Base-by-base conservation (phyloP, 805 yeast genomes). In the Wickerhamiella domercqiae region DNA sequence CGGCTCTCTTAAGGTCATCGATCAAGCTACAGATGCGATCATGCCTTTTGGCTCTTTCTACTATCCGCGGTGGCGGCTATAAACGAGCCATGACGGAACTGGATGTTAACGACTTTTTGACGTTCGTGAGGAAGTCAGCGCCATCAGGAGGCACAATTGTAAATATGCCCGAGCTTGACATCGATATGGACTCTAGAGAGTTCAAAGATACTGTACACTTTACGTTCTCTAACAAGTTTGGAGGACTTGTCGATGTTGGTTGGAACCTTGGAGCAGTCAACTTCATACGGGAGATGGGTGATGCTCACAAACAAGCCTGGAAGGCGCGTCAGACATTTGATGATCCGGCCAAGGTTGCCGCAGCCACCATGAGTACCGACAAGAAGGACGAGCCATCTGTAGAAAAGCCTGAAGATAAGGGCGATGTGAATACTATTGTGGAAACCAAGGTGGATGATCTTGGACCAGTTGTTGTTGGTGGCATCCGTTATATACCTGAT, bases 241-340 rank as follows among this genome's bases (percentile, higher is more conserved):
- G 82, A 6, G 96, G 94, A 20, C 73, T 82, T 13, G 90, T 90
- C 29, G 93, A 83, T 42, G 75, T 90, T 1, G 70, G 82, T 35
- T 90, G 98, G 98, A 90, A 90, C 53, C 60, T 90, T 21, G 96
- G 97, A 0, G 77, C 94, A 0, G 75, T 90, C 15, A 81, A 79
- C 50, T 83, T 83, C 45, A 82, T 90, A 24, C 66, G 93, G 25
- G 94, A 83, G 50, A 84, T 90, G 94, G 79, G 86, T 76, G 70
- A 83, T 11, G 71, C 84, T 2, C 95, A 90, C 59, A 32, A 38
- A 19, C 43, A 44, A 2, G 53, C 55, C 1, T 37, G 41, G 45
- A 21, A 38, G 5, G 34, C 39, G 3, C 46, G 52, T 7, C 45
- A 42, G 20, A 33, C 35, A 7, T 19, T 40, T n/a, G 36, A 30